Evolutionary conservation across 2,329 filamentous ascomycete genomes (phyloP).

Genomic region (Pseudogymnoascus pannorum): DNA sequence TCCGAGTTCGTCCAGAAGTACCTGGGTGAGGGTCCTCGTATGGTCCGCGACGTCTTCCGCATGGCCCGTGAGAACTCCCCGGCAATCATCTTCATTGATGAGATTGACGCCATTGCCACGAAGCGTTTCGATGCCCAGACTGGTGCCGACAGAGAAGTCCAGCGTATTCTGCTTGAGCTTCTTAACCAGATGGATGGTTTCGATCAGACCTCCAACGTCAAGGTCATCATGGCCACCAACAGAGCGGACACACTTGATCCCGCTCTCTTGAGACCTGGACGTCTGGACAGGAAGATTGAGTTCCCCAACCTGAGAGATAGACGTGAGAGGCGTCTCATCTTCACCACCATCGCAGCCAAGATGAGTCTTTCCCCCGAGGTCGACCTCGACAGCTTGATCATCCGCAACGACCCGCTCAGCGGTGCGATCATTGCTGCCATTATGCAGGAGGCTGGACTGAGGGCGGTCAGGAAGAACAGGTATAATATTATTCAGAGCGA

Average conservation of each 20-base stretch:
- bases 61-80: constrained; percentile 99
- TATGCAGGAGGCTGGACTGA: constrained; percentile 96
- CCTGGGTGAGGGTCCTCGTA: constrained; percentile 90
- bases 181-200: constrained; percentile 99
- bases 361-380: constrained; percentile 97
- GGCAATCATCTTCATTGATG: constrained; percentile 98
- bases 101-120: constrained; percentile 97
- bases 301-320: constrained; percentile 93
- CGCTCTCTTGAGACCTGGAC: constrained; percentile 85
- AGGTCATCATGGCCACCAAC: constrained; percentile 99
- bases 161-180: constrained; percentile 93
- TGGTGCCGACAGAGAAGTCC: constrained; percentile 93
- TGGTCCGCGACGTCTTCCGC: constrained; percentile 98
- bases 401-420: constrained; percentile 89
- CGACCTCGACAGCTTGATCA: constrained; percentile 91
- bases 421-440: constrained; percentile 96
- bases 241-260: constrained; percentile 95
- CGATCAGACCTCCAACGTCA: constrained; percentile 97
- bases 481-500: constrained; percentile 99
- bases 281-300: constrained; percentile 96
- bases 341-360: constrained; percentile 91
- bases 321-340: constrained; percentile 91
- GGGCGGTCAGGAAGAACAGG: constrained; percentile 91
- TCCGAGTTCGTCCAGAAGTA: constrained; percentile 99
- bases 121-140: constrained; percentile 99